Conservation (phyloP, 371 early-diverging fungal genomes). For the Rhizopus sp. region DNA sequence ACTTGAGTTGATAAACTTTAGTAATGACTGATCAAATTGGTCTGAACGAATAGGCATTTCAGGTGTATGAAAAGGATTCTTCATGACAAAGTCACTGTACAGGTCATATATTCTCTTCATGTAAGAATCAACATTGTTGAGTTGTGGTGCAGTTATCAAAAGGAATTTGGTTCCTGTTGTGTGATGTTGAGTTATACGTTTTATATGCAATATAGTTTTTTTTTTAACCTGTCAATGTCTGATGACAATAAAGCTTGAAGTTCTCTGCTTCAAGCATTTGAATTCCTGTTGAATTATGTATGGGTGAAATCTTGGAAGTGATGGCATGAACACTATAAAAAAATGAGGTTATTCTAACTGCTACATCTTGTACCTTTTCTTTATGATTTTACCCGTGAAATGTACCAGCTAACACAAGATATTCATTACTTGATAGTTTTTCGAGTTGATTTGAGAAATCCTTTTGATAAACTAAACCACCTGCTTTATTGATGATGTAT, state of each 20-base stretch:
- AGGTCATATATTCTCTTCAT: slow-evolving; percentile 83
- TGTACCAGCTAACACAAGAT: slow-evolving; percentile 95
- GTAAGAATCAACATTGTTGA: slow-evolving; percentile 69
- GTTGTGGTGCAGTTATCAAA: slow-evolving; percentile 79
- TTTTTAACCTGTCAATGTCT: slow-evolving; percentile 85
- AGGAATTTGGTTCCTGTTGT: slow-evolving; percentile 90
- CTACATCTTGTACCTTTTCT: neutral
- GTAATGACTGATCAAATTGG: slow-evolving; percentile 84
- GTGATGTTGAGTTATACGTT: too few species aligned
- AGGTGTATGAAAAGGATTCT: slow-evolving; percentile 98
- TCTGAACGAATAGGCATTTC: slow-evolving; percentile 99
- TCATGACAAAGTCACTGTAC: slow-evolving; percentile 97
- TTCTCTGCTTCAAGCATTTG: slow-evolving; percentile 90
- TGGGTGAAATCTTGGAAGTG: slow-evolving; percentile 90
- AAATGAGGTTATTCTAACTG: neutral
- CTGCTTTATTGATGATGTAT: slow-evolving; percentile 96
- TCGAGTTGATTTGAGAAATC: slow-evolving; percentile 83
- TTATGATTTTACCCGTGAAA: slow-evolving; percentile 81
- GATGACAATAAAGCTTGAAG: slow-evolving; percentile 90
- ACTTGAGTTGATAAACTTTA: slow-evolving; percentile 64
- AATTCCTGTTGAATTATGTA: slow-evolving; percentile 80
- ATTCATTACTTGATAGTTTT: slow-evolving; percentile 91
- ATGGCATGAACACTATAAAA: slow-evolving; percentile 90
- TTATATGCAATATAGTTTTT: too few species aligned
- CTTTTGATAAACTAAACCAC: slow-evolving; percentile 92